A percentile compares a stretch with the other conserved stretches of the same genome.
Evolutionary conservation across 2,329 filamentous ascomycete species (phyloP).

Genomic region (Penicillium sp.): DNA sequence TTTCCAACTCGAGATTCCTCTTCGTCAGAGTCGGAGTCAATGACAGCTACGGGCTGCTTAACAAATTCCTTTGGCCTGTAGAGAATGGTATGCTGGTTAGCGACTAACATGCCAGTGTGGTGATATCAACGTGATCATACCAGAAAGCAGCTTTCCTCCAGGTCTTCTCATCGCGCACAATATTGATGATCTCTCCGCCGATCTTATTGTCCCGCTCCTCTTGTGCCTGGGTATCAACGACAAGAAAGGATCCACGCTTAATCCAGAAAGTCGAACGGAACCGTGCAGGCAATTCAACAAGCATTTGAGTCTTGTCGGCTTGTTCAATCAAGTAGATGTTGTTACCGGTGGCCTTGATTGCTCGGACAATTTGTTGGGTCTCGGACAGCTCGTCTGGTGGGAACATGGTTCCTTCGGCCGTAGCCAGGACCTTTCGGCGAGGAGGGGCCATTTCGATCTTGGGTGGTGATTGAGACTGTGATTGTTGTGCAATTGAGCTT

Average conservation of each 20-base stretch:
- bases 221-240: constrained; percentile 73
- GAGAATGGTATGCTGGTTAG: neutral
- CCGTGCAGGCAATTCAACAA: constrained; percentile 80
- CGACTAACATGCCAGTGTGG: neutral
- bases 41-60: constrained; percentile 69
- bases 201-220: constrained; percentile 76
- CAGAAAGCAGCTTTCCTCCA: constrained; percentile 93
- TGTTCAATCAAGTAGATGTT: constrained; percentile 83
- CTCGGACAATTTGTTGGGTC: constrained; percentile 72
- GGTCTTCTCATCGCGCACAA: constrained; percentile 86
- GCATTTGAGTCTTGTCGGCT: constrained; percentile 67
- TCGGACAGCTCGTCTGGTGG: constrained; percentile 61
- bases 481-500: neutral
- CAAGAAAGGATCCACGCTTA: constrained; percentile 83
- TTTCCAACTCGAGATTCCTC: constrained; percentile 81
- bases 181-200: constrained; percentile 87
- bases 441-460: constrained; percentile 67
- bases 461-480: neutral
- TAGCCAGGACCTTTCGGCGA: constrained; percentile 78
- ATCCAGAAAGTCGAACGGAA: constrained; percentile 96
- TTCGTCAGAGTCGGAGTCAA: constrained; percentile 72
- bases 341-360: constrained; percentile 84
- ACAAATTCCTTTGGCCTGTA: constrained; percentile 79
- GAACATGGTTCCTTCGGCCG: constrained; percentile 72
- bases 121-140: constrained; percentile 53